These are phyloP conservation scores for Pleomassaria siparia DNA, from an alignment of 2,329 filamentous ascomycete species.

Conservation along the genomic window DNA sequence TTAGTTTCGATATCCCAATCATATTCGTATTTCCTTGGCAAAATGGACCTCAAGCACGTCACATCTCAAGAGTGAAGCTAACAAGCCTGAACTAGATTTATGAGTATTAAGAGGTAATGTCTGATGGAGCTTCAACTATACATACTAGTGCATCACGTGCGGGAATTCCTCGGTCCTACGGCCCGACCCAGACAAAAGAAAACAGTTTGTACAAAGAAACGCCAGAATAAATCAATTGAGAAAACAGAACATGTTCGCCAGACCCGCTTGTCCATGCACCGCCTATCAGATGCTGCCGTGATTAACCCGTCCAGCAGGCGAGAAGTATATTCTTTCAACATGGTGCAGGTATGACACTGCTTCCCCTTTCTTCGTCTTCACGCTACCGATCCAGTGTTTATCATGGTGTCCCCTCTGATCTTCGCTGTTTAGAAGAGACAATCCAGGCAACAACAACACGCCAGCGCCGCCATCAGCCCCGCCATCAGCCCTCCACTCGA, in stretches of 20 bases:
- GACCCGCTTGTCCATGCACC: background rate
- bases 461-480: conserved; percentile 48
- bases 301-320: conserved; percentile 2
- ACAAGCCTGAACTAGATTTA: no score
- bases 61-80: no score
- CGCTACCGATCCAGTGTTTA: background rate
- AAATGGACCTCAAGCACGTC: no score
- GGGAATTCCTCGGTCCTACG: no score
- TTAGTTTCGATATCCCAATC: no score
- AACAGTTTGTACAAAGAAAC: background rate
- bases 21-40: no score
- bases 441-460: conserved; percentile 57
- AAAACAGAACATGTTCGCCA: no score
- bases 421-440: conserved; percentile 47
- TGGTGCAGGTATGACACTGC: background rate
- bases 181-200: background rate
- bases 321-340: background rate
- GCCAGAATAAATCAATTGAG: no score
- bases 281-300: background rate
- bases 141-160: no score
- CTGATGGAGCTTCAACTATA: no score
- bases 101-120: no score
- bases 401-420: background rate
- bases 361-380: background rate
- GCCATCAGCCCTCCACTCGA: conserved; percentile 45